Conservation (phyloP, 106 monocot species). For the Platanthera guangdongensis region DNA sequence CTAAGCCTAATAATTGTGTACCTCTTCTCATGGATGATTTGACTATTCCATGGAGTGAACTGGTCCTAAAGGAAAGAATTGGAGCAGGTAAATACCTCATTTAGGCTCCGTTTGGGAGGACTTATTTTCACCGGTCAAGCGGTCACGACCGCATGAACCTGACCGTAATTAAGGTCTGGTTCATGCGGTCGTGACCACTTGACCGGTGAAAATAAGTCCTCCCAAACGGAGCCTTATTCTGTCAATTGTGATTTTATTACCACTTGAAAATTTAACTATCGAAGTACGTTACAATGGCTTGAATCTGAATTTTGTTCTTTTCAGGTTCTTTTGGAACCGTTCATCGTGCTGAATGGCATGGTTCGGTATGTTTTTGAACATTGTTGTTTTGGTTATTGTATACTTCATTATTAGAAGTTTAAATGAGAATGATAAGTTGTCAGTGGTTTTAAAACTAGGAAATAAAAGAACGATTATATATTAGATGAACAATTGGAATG, state of each 20-base stretch:
- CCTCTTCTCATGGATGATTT: slow-evolving; percentile 60
- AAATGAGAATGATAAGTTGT: too few relatives aligned
- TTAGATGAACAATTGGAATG: too few relatives aligned
- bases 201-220: too few relatives aligned
- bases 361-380: slow-evolving; percentile 61
- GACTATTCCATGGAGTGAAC: slow-evolving; percentile 74
- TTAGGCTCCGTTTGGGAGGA: too few relatives aligned
- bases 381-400: not conserved
- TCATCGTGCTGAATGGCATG: slow-evolving; percentile 99
- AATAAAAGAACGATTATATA: too few relatives aligned
- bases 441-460: too few relatives aligned
- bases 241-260: not conserved
- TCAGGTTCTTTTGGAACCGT: slow-evolving; percentile 99
- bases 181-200: too few relatives aligned
- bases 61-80: slow-evolving; percentile 82
- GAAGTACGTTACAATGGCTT: not conserved
- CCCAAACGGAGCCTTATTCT: too few relatives aligned
- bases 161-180: too few relatives aligned
- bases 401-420: not conserved
- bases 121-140: too few relatives aligned
- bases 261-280: not conserved
- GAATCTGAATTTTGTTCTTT: slow-evolving; percentile 9
- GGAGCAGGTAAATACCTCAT: slow-evolving; percentile 66
- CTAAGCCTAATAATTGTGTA: slow-evolving; percentile 30
- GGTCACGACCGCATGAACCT: too few relatives aligned